Percentiles rank a stretch among this genome's conserved stretches.
Conservation (phyloP, 164 flowering plant species). For the Piper betle region DNA sequence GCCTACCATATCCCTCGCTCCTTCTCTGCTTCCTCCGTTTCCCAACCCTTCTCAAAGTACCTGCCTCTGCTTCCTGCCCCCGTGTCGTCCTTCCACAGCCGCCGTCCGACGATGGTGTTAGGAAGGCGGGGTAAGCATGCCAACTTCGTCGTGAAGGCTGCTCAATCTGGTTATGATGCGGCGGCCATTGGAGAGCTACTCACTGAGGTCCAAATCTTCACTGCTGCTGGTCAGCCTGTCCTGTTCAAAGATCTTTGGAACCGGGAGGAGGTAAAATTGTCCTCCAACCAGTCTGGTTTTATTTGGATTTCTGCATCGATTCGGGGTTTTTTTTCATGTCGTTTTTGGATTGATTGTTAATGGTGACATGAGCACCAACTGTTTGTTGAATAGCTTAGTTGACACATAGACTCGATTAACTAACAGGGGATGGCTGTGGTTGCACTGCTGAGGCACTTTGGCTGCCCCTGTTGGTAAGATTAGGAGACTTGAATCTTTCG, state of each 20-base stretch:
- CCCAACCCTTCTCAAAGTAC: no score
- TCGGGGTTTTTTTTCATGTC: neutral
- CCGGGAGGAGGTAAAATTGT: constrained; percentile 41
- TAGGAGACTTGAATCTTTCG: neutral
- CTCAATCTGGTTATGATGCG: constrained; percentile 5
- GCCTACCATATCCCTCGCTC: neutral
- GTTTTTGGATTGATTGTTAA: neutral
- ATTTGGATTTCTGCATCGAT: neutral
- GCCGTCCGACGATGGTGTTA: neutral
- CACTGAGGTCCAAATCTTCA: constrained; percentile 48
- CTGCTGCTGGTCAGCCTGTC: constrained; percentile 54
- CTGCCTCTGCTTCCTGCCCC: no score
- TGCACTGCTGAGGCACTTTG: constrained; percentile 91
- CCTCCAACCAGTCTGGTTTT: neutral
- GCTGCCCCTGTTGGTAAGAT: constrained; percentile 72
- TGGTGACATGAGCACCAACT: neutral
- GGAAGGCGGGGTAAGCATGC: neutral
- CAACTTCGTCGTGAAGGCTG: constrained; percentile 1
- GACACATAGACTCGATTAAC: no score
- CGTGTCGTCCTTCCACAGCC: no score
- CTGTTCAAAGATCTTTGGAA: constrained; percentile 72
- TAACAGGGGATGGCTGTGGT: constrained; percentile 80
- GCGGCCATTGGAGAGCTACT: constrained; percentile 20
- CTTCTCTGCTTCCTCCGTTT: no score
- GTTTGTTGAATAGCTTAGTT: neutral